phyloP scores from a whole-genome alignment of 2,329 filamentous ascomycete genomes.

The Trichoderma gracile region DNA sequence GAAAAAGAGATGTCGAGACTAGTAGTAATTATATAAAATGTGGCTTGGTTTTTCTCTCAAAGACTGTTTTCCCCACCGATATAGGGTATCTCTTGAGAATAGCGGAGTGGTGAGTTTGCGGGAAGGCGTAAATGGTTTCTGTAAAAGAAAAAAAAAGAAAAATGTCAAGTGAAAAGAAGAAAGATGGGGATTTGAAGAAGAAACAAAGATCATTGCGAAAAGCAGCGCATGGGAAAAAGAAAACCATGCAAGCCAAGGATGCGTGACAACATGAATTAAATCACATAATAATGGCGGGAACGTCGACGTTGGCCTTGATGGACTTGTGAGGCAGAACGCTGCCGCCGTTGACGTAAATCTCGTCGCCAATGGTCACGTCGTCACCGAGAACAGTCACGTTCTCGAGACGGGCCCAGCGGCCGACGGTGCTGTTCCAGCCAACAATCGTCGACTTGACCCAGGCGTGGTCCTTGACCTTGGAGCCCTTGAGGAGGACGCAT shows the following conservation, averaged over 20 bases:
- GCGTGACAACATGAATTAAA: conserved; percentile 2
- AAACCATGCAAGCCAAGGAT: conserved; percentile 1
- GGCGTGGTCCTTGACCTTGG: conserved; percentile 97
- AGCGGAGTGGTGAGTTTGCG: conserved; percentile 22
- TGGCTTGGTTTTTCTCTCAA: conserved; percentile 21
- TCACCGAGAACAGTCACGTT: conserved; percentile 98
- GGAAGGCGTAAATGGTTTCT: conserved; percentile 7
- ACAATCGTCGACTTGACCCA: conserved; percentile 99
- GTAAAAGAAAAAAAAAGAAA: conserved; percentile 1
- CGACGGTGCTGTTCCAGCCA: conserved; percentile 95
- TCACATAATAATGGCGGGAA: conserved; percentile 69
- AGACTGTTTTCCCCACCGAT: conserved; percentile 22
- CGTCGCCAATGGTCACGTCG: conserved; percentile 95
- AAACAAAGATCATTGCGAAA: conserved; percentile 5
- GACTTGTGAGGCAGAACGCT: conserved; percentile 96
- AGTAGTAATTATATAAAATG: conserved; percentile 23
- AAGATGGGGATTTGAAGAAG: not conserved
- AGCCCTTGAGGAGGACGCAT: conserved; percentile 83
- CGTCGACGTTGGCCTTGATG: conserved; percentile 97
- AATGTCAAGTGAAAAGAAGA: not conserved
- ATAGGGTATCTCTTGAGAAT: conserved; percentile 23
- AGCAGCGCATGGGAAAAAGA: not conserved
- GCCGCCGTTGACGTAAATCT: conserved; percentile 97
- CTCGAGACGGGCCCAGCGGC: conserved; percentile 93
- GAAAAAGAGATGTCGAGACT: conserved; percentile 9